Evolutionary conservation across 768 basidiomycete species (phyloP).

Genomic region (Termitomyces sp.): DNA sequence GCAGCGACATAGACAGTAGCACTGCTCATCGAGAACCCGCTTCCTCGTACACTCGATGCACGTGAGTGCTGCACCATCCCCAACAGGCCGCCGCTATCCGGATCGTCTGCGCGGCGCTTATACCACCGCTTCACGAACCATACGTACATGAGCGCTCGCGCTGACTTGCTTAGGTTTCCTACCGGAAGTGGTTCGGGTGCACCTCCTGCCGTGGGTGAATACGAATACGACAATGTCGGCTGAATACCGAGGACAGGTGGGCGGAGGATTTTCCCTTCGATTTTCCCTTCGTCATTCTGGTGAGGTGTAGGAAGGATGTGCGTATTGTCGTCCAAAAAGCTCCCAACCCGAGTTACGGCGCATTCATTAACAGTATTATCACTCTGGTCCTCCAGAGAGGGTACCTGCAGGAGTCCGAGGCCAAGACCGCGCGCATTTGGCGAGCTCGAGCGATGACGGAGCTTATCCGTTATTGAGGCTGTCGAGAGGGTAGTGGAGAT

Average conservation of each 20-base stretch:
- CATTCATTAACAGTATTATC: background rate
- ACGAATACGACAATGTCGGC: conserved; percentile 51
- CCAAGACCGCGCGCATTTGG: conserved; percentile 12
- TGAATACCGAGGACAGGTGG: conserved; percentile 61
- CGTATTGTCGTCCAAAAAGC: background rate
- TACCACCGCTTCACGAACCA: conserved; percentile 78
- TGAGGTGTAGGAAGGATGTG: background rate
- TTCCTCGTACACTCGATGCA: background rate
- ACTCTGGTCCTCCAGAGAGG: conserved; percentile 10
- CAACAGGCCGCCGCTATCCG: conserved; percentile 37
- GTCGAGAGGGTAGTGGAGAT: conserved; percentile 10
- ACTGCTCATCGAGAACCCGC: background rate
- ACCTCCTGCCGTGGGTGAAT: conserved; percentile 17
- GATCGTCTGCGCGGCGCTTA: conserved; percentile 41
- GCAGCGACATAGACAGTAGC: conserved; percentile 6
- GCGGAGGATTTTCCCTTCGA: conserved; percentile 18
- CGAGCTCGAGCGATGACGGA: conserved; percentile 16
- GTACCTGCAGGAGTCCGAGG: conserved; percentile 11
- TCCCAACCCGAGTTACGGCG: background rate
- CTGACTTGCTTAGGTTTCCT: conserved; percentile 6
- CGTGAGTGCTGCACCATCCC: conserved; percentile 19
- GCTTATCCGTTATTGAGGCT: background rate
- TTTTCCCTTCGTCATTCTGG: background rate
- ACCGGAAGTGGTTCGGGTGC: conserved; percentile 5
- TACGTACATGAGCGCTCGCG: conserved; percentile 46